Evolutionary conservation across 352 stramenopile genomes (phyloP).

Genomic region (Phytopythium vexans): DNA sequence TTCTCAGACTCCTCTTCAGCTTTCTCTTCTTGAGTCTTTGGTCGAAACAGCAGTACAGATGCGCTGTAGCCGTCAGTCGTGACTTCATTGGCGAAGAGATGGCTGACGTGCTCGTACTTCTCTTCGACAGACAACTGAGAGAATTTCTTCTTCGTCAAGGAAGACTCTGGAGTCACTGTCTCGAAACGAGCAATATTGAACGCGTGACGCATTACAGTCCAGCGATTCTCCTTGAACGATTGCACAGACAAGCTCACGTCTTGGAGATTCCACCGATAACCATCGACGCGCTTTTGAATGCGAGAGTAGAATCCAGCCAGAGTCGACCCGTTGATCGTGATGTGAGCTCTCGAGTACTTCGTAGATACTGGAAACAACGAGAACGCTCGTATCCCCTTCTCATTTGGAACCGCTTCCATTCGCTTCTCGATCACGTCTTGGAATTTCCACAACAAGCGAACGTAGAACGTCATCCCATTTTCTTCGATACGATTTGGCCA

Average conservation of each 20-base stretch:
- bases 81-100: slow-evolving; percentile 11
- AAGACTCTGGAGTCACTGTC: neutral
- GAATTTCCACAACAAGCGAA: slow-evolving; percentile 13
- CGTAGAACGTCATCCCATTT: slow-evolving; percentile 15
- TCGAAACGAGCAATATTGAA: slow-evolving; percentile 4
- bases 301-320: slow-evolving; percentile 8
- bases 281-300: too few species aligned
- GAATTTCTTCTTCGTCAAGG: slow-evolving; percentile 1
- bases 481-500: slow-evolving; percentile 11
- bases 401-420: slow-evolving; percentile 3
- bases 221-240: slow-evolving; percentile 2
- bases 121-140: neutral
- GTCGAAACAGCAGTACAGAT: slow-evolving; percentile 4
- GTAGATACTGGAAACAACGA: slow-evolving; percentile 12
- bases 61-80: slow-evolving; percentile 10
- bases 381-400: slow-evolving; percentile 8
- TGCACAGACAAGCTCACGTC: neutral
- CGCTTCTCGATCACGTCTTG: slow-evolving; percentile 5
- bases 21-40: slow-evolving; percentile 7
- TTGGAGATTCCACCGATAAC: neutral
- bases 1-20: too few species aligned
- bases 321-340: slow-evolving; percentile 12
- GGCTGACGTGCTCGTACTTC: slow-evolving; percentile 5
- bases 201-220: slow-evolving; percentile 8
- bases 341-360: slow-evolving; percentile 1